A percentile compares a stretch with the other conserved stretches of the same genome.
These are phyloP conservation scores for Monosporascus sp. DNA, from an alignment of 2,329 filamentous ascomycete species.

Conservation along the genomic window DNA sequence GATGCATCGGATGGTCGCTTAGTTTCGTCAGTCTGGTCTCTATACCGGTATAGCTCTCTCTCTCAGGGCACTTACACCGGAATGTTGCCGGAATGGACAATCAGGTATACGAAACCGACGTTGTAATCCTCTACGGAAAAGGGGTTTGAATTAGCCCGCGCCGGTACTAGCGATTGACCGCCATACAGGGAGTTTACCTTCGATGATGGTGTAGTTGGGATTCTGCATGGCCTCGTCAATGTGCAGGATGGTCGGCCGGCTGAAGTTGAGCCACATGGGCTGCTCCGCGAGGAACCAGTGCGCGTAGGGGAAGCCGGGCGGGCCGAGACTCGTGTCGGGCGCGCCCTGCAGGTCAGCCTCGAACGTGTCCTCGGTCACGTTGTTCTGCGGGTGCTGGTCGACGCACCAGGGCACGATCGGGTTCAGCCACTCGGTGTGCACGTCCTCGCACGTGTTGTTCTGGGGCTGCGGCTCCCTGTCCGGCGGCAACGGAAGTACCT, in stretches of 20 bases:
- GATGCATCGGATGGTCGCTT: slow-evolving; percentile 39
- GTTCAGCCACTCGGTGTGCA: slow-evolving; percentile 8
- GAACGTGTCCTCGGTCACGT: slow-evolving; percentile 13
- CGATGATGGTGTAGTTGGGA: slow-evolving; percentile 12
- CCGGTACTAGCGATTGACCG: neutral
- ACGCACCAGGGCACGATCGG: slow-evolving; percentile 14
- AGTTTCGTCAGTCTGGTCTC: slow-evolving; percentile 11
- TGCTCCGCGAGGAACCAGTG: slow-evolving; percentile 12
- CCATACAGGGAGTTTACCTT: slow-evolving; percentile 2
- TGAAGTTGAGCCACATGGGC: slow-evolving; percentile 16
- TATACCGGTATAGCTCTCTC: slow-evolving; percentile 3
- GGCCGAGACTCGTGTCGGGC: slow-evolving; percentile 18
- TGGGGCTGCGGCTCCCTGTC: slow-evolving; percentile 8
- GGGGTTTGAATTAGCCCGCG: neutral
- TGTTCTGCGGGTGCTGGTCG: slow-evolving; percentile 13
- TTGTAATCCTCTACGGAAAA: slow-evolving; percentile 6
- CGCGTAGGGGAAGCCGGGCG: slow-evolving; percentile 20
- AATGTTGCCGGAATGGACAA: slow-evolving; percentile 6
- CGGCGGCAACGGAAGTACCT: slow-evolving; percentile 18
- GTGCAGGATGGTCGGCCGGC: slow-evolving; percentile 15
- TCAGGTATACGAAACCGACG: slow-evolving; percentile 13
- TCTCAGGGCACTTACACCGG: slow-evolving; percentile 11
- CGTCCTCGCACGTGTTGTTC: slow-evolving; percentile 7
- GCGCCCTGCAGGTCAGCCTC: slow-evolving; percentile 18
- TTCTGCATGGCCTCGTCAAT: slow-evolving; percentile 7